Evolutionary conservation across 2,329 filamentous ascomycete genomes (phyloP).

Genomic region (Pezicula neosporulosa): DNA sequence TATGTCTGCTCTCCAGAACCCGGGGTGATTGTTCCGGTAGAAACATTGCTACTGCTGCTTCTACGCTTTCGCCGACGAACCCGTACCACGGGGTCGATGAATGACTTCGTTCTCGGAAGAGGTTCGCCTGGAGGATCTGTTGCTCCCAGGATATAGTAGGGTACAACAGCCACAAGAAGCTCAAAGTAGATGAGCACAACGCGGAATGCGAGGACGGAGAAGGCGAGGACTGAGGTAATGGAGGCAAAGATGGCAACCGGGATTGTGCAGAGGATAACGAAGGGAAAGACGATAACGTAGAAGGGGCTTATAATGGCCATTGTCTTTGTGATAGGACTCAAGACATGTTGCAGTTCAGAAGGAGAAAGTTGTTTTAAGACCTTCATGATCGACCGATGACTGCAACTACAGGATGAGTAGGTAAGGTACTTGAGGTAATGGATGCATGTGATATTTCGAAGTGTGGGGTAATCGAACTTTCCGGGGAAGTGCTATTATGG

Average conservation of each 20-base stretch:
- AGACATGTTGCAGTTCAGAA: constrained; percentile 4
- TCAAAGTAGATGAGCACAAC: constrained; percentile 62
- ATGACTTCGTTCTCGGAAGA: constrained; percentile 3
- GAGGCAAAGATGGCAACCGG: constrained; percentile 61
- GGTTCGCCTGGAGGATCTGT: background rate
- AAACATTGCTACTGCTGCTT: constrained; percentile 27
- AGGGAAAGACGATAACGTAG: constrained; percentile 55
- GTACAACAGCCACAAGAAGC: constrained; percentile 53
- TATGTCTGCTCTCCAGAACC: constrained; percentile 27
- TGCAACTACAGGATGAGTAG: too few relatives aligned
- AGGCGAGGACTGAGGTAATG: constrained; percentile 59
- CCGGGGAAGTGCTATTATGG: background rate
- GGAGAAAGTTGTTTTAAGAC: background rate
- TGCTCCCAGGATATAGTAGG: constrained; percentile 44
- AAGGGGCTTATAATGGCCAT: constrained; percentile 54
- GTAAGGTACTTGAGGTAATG: background rate
- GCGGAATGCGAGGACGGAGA: constrained; percentile 57
- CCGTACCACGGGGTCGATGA: constrained; percentile 2
- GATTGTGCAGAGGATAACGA: constrained; percentile 58
- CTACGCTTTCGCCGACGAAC: constrained; percentile 18
- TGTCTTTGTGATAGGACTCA: constrained; percentile 9
- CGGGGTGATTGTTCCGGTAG: constrained; percentile 24
- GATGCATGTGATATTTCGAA: constrained; percentile 8
- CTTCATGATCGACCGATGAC: background rate
- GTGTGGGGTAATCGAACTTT: background rate